A percentile compares a stretch with the other conserved stretches of the same genome.
Conservation (phyloP, 306 rosid species). For the Castanospermum australe region DNA sequence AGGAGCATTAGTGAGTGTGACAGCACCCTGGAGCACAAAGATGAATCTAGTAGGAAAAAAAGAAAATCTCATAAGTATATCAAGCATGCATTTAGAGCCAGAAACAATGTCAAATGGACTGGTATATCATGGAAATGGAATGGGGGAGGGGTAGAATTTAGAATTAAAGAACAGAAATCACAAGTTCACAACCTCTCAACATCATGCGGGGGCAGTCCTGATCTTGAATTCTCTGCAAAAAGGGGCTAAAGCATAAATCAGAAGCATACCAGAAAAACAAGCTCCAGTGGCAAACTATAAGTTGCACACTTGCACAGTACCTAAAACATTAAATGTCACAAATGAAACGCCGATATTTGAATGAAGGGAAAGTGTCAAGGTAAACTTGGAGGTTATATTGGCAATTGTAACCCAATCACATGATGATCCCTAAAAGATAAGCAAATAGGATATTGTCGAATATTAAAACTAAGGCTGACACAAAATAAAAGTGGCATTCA, state of each 20-base stretch:
- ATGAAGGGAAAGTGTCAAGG: background rate
- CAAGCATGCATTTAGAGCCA: slow-evolving; percentile 15
- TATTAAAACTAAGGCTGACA: background rate
- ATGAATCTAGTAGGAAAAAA: slow-evolving; percentile 57
- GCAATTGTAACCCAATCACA: background rate
- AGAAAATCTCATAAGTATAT: slow-evolving; percentile 25
- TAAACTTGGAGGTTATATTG: background rate
- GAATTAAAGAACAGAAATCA: slow-evolving; percentile 20
- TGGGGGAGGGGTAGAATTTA: background rate
- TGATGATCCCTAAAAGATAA: background rate
- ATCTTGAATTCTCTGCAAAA: slow-evolving; percentile 66
- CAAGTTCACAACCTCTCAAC: slow-evolving; percentile 67
- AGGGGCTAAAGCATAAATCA: slow-evolving; percentile 31
- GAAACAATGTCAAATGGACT: slow-evolving; percentile 3
- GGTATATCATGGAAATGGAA: background rate
- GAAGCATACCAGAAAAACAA: slow-evolving; percentile 10
- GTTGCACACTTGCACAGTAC: slow-evolving; percentile 5
- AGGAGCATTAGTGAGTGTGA: slow-evolving; percentile 48
- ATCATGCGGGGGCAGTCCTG: slow-evolving; percentile 55
- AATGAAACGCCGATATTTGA: slow-evolving; percentile 4
- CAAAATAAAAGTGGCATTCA: background rate
- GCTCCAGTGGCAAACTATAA: background rate
- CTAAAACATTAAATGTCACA: background rate
- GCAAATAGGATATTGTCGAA: background rate
- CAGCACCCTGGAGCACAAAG: slow-evolving; percentile 83